Base-by-base conservation (phyloP, 1,284 basidiomycete species). In the Ustilago loliicola region DNA sequence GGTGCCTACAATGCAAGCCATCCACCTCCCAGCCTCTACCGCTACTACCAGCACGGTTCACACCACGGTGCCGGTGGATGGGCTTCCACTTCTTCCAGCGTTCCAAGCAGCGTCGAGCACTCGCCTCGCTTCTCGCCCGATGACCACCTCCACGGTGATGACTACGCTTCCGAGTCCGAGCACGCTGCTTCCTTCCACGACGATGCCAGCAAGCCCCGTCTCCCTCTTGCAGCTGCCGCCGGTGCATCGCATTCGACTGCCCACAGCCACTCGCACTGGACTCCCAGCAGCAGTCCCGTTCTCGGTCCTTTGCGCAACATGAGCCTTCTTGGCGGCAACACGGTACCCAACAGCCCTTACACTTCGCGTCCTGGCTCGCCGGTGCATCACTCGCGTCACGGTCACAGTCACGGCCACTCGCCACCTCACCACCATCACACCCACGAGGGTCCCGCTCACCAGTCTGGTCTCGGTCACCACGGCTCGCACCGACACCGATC, bases 271-370 rank as follows among this genome's bases (percentile, higher is more conserved):
- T 38, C 82, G 4, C 67, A 83, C 53, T 85, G 80, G 78, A 86
- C 84, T 10, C 84, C 84, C 13, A 83, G 81, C 48, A 80, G 83
- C 64, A 83, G 81, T 47, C 84, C 84, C 53, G 84, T 86, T 9
- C 80, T 86, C 6, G 84, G 83, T 27, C 83, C 84, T 42, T 63
- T 86, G 53, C 80, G 83, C 51, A 84, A 77, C 66, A 84, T 86
- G 83, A 82, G 79, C 58, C 59, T 86, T 38, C 78, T 86, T 36
- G 82, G 81, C 32, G 75, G 76, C 52, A 75, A 77, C 54, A 85
- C 83, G 30, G 83, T 83, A 30, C 82, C 82, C 53, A 86, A 82
- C 75, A 81, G 79, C 59, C 84, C 84, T 6, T 62, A 76, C 54
- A 70, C 80, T 2, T 84, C 82, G 30, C 74, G 84, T 11, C 79